Evolutionary conservation across 805 yeast genomes (phyloP), one percentile per base, ranked within the genome.

Genomic region (Kurtzmaniella fragi): DNA sequence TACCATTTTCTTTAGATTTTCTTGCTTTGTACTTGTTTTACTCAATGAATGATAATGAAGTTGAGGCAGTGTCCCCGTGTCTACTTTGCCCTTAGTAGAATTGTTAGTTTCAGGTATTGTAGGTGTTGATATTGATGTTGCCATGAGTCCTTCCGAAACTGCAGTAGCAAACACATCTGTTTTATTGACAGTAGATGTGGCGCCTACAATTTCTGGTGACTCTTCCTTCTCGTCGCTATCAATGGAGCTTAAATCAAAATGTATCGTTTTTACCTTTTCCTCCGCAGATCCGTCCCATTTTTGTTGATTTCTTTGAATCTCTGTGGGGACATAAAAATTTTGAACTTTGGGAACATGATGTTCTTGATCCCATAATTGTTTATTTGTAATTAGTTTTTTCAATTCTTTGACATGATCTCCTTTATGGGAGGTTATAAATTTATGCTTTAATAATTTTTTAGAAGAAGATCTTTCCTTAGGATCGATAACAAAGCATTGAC

Each of bases 291-390:
- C 39, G 12, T 43, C 40, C 67, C 67, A 62, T 40, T 54, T 54
- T 31, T 55, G 42, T 40, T 62, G 69, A 43, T 64, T 59, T n/a
- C 52, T 36, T 2, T 50, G 53, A 5, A 63, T 43, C 38, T 64
- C 71, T 1, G 71, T 67, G 2, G 71, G 69, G 3, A 61, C 53
- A 38, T 65, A 66, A 38, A 57, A 58, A 28, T 61, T 56, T 17
- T 58, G 62, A 5, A 51, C 49, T 38, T 59, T 55, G 10, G 48
- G 28, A 9, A 59, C 49, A 45, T 61, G 66, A 42, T 67, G 57
- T 2, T 62, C 68, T 41, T 62, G 64, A 46, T 66, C 69, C 70
- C 71, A 66, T 20, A 56, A 40, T 31, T 54, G 57, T 40, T 65
- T 68, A 11, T 54, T 53, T 1, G 69, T 61, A 20, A 67, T 62